Base-by-base conservation (phyloP, 176 grass and related monocot genomes). In the Poa pratensis region DNA sequence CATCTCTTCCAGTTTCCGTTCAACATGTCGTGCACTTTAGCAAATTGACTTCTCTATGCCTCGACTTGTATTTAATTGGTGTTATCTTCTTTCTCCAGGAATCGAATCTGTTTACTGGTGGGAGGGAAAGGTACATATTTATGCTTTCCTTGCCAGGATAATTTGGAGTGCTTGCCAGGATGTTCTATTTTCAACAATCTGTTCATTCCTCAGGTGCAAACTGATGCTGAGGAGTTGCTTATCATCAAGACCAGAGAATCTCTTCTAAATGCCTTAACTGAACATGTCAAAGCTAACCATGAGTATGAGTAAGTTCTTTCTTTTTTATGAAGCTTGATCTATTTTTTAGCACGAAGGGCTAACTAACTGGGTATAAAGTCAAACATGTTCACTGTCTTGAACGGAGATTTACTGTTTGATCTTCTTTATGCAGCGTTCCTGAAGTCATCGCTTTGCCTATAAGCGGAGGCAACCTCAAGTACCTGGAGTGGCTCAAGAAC, bases 171-270 rank as follows among this genome's bases (percentile, higher is more conserved):
- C 39, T 76, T 26, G 45, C 76, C 48, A 19, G 16, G 6, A 64
- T 26, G 72, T 71, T 75, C 22, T 24, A 19, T 86, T 16, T 11
- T 39, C 8, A 42, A 18, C 48, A 65, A n/a, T 10, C 8, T 63
- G 61, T 19, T 17, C 14, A 26, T 59, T 73, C 30, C 18, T 61
- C 81, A 98, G 91, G 93, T 98, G 73, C 96, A 95, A 95, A 89
- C 80, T 78, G 91, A 98, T 87, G 83, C 86, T 22, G 96, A 98
- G 64, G 80, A 94, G 73, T 75, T 95, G 76, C 91, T 98, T 62
- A 95, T 98, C 68, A 95, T 95, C 48, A 98, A 98, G 73, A 98
- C 96, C 40, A 95, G 93, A 76, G 91, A 95, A 71, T 90, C 96
- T 52, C 96, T 98, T 89, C 87, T 95, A 83, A 78, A 87, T 61